phyloP scores from a whole-genome alignment of 2,329 filamentous ascomycete genomes.

The Phaeosphaeriaceae sp. region DNA sequence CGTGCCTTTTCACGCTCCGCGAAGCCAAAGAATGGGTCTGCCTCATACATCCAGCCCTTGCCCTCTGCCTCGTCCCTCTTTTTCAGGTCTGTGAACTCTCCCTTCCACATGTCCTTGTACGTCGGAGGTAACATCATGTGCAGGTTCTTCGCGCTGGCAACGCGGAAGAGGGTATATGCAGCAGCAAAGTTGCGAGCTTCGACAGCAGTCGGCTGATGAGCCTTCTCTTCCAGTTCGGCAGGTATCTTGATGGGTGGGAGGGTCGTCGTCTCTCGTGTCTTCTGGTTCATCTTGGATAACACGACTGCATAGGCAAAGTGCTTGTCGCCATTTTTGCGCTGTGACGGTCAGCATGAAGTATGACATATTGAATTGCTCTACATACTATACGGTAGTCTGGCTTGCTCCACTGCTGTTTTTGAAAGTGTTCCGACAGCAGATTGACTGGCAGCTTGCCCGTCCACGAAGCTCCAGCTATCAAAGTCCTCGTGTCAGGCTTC shows the following conservation, averaged over 20 bases:
- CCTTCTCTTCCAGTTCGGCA: slow-evolving; percentile 76
- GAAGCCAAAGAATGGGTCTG: slow-evolving; percentile 86
- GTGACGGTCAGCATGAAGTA: slow-evolving; percentile 11
- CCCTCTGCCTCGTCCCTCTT: slow-evolving; percentile 79
- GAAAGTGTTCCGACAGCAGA: slow-evolving; percentile 90
- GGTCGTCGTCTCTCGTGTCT: slow-evolving; percentile 78
- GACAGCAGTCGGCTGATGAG: slow-evolving; percentile 78
- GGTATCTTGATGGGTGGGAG: slow-evolving; percentile 87
- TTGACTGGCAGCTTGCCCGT: slow-evolving; percentile 96
- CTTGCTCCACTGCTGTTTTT: slow-evolving; percentile 94
- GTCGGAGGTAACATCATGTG: slow-evolving; percentile 93
- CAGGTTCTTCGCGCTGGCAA: slow-evolving; percentile 95
- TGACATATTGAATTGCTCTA: neutral
- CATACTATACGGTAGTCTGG: slow-evolving; percentile 85
- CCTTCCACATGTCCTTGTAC: slow-evolving; percentile 90
- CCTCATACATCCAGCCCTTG: slow-evolving; percentile 89
- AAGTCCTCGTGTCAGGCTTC: slow-evolving; percentile 70
- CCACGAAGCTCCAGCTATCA: slow-evolving; percentile 96
- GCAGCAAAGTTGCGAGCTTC: slow-evolving; percentile 95
- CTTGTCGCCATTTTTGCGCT: slow-evolving; percentile 77
- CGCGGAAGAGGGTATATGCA: slow-evolving; percentile 87
- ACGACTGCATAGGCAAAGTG: slow-evolving; percentile 79
- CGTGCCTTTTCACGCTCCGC: slow-evolving; percentile 82
- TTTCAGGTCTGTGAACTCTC: slow-evolving; percentile 83
- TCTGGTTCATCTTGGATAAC: slow-evolving; percentile 75